These are phyloP conservation scores for Fomitopsis palustris DNA, from an alignment of 1,284 basidiomycete species.

Conservation along the genomic window DNA sequence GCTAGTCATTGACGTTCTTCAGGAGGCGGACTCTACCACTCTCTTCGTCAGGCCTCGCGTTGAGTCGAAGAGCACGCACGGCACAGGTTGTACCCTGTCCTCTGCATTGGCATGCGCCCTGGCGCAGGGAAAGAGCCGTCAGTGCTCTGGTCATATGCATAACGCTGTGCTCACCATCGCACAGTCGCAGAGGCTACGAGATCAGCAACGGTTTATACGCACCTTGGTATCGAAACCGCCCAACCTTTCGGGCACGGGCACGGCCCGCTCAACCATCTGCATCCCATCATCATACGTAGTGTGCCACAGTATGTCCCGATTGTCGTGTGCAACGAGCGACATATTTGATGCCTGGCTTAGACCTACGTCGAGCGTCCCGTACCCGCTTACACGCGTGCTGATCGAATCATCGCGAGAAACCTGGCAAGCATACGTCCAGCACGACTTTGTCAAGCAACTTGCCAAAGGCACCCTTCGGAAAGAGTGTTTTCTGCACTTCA, in stretches of 20 bases:
- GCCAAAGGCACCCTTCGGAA: conserved; percentile 67
- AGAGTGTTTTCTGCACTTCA: conserved; percentile 79
- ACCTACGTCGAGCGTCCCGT: conserved; percentile 57
- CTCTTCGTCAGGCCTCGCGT: conserved; percentile 68
- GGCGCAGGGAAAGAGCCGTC: conserved; percentile 49
- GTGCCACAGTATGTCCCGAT: conserved; percentile 49
- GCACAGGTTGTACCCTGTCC: conserved; percentile 91
- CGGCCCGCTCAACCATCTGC: conserved; percentile 88
- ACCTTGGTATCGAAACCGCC: conserved; percentile 75
- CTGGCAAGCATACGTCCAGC: conserved; percentile 81
- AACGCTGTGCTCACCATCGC: not conserved
- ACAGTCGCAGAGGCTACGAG: conserved; percentile 58
- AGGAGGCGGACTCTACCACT: conserved; percentile 36
- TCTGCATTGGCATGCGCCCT: conserved; percentile 77
- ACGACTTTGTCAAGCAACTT: conserved; percentile 78
- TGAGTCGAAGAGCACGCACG: conserved; percentile 79
- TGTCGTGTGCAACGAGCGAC: not conserved
- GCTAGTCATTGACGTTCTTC: conserved; percentile 79
- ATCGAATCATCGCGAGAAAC: conserved; percentile 52
- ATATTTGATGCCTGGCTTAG: conserved; percentile 33
- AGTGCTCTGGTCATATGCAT: conserved; percentile 19
- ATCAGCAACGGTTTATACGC: conserved; percentile 68
- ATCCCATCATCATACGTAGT: conserved; percentile 48
- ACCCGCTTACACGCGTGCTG: conserved; percentile 67
- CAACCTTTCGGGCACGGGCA: conserved; percentile 71